A percentile compares a stretch with the other conserved stretches of the same genome.
phyloP scores from a whole-genome alignment of 345 rosid species.

The Pistacia integerrima region DNA sequence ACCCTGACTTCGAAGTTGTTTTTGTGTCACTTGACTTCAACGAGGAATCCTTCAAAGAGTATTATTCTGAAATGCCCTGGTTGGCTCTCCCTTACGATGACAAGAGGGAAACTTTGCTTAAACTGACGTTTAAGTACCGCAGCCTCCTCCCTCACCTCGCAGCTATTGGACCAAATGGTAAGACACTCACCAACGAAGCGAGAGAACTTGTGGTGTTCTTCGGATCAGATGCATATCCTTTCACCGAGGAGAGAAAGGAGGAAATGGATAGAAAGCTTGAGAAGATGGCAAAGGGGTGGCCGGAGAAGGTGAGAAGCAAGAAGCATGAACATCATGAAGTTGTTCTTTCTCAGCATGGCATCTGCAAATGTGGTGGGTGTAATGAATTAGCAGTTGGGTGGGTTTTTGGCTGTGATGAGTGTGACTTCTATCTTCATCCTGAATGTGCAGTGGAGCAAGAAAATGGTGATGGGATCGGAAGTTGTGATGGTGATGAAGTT shows the following conservation, averaged over 20 bases:
- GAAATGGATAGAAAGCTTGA: slow-evolving; percentile 23
- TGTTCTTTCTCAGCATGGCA: not conserved
- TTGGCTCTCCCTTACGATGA: slow-evolving; percentile 46
- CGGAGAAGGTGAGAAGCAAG: slow-evolving; percentile 11
- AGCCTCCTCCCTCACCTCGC: slow-evolving; percentile 46
- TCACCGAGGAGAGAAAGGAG: slow-evolving; percentile 31
- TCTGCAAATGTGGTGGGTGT: not conserved
- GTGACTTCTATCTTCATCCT: slow-evolving; percentile 13
- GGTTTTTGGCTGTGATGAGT: slow-evolving; percentile 8
- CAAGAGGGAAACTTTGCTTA: slow-evolving; percentile 31
- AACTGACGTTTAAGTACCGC: slow-evolving; percentile 36
- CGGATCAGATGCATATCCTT: slow-evolving; percentile 50
- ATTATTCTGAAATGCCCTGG: slow-evolving; percentile 48
- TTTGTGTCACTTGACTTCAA: slow-evolving; percentile 48
- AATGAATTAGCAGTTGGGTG: slow-evolving; percentile 8
- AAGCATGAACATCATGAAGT: slow-evolving; percentile 10
- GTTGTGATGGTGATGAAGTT: not conserved
- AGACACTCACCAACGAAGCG: slow-evolving; percentile 35
- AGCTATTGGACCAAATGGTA: slow-evolving; percentile 42
- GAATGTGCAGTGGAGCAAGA: slow-evolving; percentile 1
- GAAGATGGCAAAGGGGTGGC: slow-evolving; percentile 13
- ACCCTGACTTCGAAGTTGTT: slow-evolving; percentile 38
- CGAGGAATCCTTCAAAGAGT: slow-evolving; percentile 33
- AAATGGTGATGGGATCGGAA: not conserved
- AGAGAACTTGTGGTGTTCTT: slow-evolving; percentile 22